Base-by-base conservation (phyloP, 371 early-diverging fungal species). In the Mucor piriformis region DNA sequence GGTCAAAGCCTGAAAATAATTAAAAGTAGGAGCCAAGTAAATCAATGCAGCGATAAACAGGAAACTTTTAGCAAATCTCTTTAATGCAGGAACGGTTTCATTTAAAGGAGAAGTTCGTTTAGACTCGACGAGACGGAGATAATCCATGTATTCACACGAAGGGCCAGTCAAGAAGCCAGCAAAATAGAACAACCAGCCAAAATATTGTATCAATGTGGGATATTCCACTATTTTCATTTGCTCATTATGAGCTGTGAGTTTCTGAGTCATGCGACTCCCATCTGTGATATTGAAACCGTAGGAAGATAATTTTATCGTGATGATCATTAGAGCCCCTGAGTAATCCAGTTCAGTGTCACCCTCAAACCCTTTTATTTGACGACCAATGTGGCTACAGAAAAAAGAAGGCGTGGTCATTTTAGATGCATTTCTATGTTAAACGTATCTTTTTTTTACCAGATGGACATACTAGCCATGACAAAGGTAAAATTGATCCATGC, bases 161-260 rank as follows among this genome's bases (percentile, higher is more conserved):
- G 98, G 97, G 2, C 97, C 98, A 0, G 89, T 89, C 12, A 92
- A 66, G 64, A 95, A 88, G 0, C 90, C 88, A 40, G 88, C 85
- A 73, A 94, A 96, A 74, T 91, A 98, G 66, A 90, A 92, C 42
- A 90, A 70, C 82, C 90, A 98, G 24, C 95, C 95, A 57, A 92
- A 79, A 64, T 79, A 95, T 75, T 92, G 92, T 29, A 92, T 66
- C 25, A 94, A 57, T 5, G 80, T 66, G 0, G 98, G 98, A 59
- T 86, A 75, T 6, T 59, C 27, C 0, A 37, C 57, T 33, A 94
- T 79, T 24, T 81, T 82, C 69, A 88, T 85, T 16, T 72, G 66
- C 48, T 77, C 61, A 63, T 92, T 88, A 69, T 92, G 86, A 85
- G 63, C 21, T 11, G 59, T 49, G 29, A 54, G 10, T 20, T 56